Evolutionary conservation across 108 stramenopile genomes (phyloP).

Genomic region (Schizochytrium sp.): DNA sequence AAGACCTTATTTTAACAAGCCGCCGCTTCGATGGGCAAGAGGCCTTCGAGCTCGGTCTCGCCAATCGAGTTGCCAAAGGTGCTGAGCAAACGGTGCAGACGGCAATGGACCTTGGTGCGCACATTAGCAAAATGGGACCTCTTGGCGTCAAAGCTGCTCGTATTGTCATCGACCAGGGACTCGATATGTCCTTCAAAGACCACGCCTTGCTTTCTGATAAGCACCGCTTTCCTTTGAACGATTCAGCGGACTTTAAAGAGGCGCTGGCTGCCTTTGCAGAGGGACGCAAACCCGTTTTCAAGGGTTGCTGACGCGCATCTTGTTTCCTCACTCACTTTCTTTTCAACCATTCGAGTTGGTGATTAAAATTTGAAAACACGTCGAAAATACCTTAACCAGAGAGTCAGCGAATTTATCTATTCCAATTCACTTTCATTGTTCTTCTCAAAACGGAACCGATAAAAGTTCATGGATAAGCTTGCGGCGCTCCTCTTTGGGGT

Average conservation of each 20-base stretch:
- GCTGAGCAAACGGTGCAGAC: not conserved
- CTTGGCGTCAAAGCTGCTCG: not conserved
- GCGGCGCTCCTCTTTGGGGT: not conserved
- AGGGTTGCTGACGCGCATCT: not conserved
- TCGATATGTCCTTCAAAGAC: not conserved
- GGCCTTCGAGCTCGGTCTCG: not conserved
- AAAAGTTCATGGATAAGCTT: not conserved
- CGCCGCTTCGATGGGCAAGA: not conserved
- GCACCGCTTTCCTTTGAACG: not conserved
- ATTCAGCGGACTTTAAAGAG: not conserved
- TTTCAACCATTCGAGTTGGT: not conserved
- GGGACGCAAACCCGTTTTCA: not conserved
- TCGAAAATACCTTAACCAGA: no score
- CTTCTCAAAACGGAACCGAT: not conserved
- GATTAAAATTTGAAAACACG: not conserved
- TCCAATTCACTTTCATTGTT: no score
- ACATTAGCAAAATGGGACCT: not conserved
- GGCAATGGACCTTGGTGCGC: not conserved
- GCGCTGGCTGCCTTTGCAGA: not conserved
- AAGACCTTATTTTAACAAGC: conserved; percentile 17
- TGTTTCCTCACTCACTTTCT: not conserved
- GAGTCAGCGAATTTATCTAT: no score
- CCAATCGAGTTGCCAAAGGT: not conserved
- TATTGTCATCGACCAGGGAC: not conserved
- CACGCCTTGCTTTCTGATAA: not conserved